Conservation (phyloP, 176 grass and related monocot species). For the Juncus inflexus region DNA sequence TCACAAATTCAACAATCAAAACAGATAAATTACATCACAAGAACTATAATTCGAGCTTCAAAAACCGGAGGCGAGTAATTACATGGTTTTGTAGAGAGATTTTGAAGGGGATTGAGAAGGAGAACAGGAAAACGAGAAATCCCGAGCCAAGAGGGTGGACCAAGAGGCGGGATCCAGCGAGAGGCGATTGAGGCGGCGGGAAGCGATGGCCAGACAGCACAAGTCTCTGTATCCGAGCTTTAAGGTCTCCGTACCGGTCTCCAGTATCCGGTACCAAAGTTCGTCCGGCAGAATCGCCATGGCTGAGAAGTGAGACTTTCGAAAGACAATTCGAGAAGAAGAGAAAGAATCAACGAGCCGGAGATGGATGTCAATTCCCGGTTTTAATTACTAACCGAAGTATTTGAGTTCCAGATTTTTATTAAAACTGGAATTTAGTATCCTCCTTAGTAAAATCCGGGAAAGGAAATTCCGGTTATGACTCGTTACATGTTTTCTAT, state of each 20-base stretch:
- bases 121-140: slow-evolving; percentile 45
- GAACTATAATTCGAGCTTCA: neutral
- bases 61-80: neutral
- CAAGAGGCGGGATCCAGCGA: slow-evolving; percentile 55
- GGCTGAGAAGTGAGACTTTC: slow-evolving; percentile 1
- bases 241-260: slow-evolving; percentile 55
- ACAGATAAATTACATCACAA: neutral
- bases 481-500: no score
- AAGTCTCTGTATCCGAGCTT: slow-evolving; percentile 68
- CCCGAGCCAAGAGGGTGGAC: slow-evolving; percentile 53
- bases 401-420: no score
- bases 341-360: no score
- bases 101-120: slow-evolving; percentile 46
- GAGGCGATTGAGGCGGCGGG: slow-evolving; percentile 62
- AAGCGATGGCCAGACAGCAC: slow-evolving; percentile 76
- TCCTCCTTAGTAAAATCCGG: no score
- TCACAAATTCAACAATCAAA: neutral
- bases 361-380: neutral
- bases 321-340: slow-evolving; percentile 5
- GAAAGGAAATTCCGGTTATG: no score
- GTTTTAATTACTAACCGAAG: no score
- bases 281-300: slow-evolving; percentile 66
- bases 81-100: slow-evolving; percentile 75
- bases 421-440: no score
- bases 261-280: slow-evolving; percentile 69